Conservation (phyloP, 305 asterid species). For the Galium porrigens region DNA sequence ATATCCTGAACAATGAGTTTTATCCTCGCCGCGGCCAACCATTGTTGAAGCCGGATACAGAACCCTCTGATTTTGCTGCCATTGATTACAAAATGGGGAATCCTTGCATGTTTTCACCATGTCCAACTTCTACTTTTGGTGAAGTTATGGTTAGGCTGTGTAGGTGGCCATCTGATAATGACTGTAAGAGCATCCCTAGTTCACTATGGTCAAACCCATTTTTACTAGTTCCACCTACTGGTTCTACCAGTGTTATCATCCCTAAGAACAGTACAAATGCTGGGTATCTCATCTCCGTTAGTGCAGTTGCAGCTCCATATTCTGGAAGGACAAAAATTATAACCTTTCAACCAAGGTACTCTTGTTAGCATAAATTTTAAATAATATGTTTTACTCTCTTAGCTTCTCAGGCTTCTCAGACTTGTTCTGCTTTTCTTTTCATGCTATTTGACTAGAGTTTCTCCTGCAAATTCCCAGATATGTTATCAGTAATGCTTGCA, state of each 20-base stretch:
- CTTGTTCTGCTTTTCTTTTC: conserved; percentile 5
- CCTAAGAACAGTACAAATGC: conserved; percentile 60
- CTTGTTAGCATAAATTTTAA: conserved; percentile 2
- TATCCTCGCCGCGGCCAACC: conserved; percentile 32
- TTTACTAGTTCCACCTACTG: conserved; percentile 84
- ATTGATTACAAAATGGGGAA: conserved; percentile 33
- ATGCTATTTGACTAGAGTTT: conserved; percentile 11
- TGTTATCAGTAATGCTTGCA: conserved; percentile 83
- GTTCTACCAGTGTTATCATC: conserved; percentile 62
- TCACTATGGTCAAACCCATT: conserved; percentile 67
- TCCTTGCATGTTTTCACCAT: conserved; percentile 84
- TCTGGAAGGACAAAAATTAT: conserved; percentile 75
- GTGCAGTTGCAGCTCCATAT: conserved; percentile 82
- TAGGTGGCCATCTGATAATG: conserved; percentile 41
- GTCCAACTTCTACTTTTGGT: conserved; percentile 51
- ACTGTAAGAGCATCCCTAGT: conserved; percentile 32
- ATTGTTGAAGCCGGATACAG: conserved; percentile 23
- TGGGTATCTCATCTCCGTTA: conserved; percentile 67
- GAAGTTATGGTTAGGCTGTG: conserved; percentile 57
- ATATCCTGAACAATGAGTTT: conserved; percentile 12
- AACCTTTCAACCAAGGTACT: conserved; percentile 84
- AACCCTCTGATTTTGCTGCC: conserved; percentile 29
- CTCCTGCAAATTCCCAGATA: conserved; percentile 41
- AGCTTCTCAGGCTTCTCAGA: background rate
- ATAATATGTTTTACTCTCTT: background rate